Percentiles rank a stretch among this genome's conserved stretches.
Conservation (phyloP, 2,329 filamentous ascomycete species). For the Fusarium oligoseptatum region DNA sequence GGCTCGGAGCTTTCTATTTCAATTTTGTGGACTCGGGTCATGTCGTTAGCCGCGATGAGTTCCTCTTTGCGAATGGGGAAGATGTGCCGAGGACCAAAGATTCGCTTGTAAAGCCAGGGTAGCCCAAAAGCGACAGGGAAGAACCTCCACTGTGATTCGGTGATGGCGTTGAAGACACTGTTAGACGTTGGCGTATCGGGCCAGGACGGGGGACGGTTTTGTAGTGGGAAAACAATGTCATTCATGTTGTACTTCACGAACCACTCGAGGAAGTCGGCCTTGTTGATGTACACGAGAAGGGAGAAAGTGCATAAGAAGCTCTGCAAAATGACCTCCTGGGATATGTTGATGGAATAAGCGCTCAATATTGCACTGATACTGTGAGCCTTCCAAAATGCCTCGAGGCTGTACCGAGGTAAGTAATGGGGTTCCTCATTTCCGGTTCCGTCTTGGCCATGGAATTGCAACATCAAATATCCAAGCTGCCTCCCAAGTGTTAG, state of each 20-base stretch:
- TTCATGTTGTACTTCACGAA: not conserved
- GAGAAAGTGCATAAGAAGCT: conserved; percentile 12
- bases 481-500: too few species aligned
- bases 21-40: not conserved
- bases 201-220: not conserved
- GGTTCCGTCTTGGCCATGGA: too few species aligned
- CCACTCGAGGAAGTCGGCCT: not conserved
- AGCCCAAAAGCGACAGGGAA: conserved; percentile 1
- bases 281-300: conserved; percentile 6
- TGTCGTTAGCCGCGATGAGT: not conserved
- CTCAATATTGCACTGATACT: too few species aligned
- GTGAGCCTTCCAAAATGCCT: too few species aligned
- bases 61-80: conserved; percentile 1
- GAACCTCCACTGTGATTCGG: conserved; percentile 11
- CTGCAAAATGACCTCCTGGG: not conserved
- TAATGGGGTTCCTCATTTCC: too few species aligned
- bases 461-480: too few species aligned
- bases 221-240: not conserved
- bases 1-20: not conserved
- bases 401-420: too few species aligned
- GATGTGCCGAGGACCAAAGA: not conserved
- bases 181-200: not conserved
- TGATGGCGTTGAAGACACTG: not conserved
- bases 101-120: not conserved
- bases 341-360: too few species aligned